Evolutionary conservation across 1,139 yeast species (phyloP).

Genomic region (Kodamaea alishanica): DNA sequence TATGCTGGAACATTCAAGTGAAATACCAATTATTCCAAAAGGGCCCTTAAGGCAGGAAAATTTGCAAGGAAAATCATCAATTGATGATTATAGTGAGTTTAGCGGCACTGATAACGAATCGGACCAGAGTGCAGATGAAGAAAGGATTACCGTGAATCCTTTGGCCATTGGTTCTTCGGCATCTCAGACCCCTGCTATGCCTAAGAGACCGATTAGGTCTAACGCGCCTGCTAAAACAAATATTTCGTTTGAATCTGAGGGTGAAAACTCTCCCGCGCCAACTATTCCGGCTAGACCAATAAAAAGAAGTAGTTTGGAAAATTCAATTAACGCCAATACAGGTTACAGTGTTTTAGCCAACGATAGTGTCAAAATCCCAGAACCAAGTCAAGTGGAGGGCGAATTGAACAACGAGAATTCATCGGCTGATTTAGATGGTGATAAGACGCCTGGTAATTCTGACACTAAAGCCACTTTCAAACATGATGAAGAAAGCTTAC

Average conservation of each 20-base stretch:
- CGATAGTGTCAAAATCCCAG: not conserved
- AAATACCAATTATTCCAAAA: slow-evolving; percentile 19
- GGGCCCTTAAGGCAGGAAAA: slow-evolving; percentile 14
- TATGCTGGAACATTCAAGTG: slow-evolving; percentile 2
- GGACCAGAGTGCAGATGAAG: not conserved
- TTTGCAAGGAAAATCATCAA: not conserved
- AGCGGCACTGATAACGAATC: too few species aligned
- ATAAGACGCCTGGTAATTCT: slow-evolving; percentile 35
- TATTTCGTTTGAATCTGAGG: not conserved
- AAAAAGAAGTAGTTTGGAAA: too few species aligned
- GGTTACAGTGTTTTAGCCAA: not conserved
- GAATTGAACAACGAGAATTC: slow-evolving; percentile 2
- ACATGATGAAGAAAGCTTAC: slow-evolving; percentile 21
- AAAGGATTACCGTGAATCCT: not conserved
- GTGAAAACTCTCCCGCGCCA: slow-evolving; percentile 9
- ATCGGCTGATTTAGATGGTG: slow-evolving; percentile 26
- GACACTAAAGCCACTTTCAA: slow-evolving; percentile 31
- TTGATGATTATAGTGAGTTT: not conserved
- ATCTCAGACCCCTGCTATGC: not conserved
- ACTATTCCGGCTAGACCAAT: slow-evolving; percentile 13
- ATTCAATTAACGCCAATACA: not conserved
- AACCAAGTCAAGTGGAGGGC: not conserved
- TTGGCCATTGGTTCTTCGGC: not conserved
- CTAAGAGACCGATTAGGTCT: not conserved
- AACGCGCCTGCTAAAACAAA: too few species aligned